Conservation (phyloP, 768 basidiomycete genomes). For the Leccinum obscurum region DNA sequence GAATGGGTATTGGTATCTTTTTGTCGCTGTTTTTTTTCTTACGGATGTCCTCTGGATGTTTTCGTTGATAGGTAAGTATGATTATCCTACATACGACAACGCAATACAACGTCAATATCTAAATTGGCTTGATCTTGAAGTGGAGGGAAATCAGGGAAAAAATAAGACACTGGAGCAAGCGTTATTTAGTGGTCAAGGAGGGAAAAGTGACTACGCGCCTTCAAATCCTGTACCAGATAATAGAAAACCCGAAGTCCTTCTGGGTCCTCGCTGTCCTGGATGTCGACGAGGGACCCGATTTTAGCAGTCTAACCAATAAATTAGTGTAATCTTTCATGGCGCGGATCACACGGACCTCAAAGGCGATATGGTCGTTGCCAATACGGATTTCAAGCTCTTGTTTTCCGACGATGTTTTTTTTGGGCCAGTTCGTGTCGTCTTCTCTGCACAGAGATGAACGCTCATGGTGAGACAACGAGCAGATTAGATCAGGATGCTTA, state of each 20-base stretch:
- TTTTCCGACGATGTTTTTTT: slow-evolving; percentile 98
- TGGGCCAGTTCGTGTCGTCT: slow-evolving; percentile 98
- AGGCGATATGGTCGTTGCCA: slow-evolving; percentile 94
- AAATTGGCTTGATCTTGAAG: slow-evolving; percentile 99
- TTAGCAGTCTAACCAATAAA: slow-evolving; percentile 80
- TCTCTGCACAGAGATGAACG: slow-evolving; percentile 58
- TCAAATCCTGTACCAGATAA: slow-evolving; percentile 97
- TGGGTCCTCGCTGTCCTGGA: slow-evolving; percentile 95
- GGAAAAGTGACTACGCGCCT: slow-evolving; percentile 48
- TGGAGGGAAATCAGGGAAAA: slow-evolving; percentile 98
- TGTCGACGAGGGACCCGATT: slow-evolving; percentile 95
- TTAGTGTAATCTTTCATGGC: background rate
- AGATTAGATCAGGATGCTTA: slow-evolving; percentile 27
- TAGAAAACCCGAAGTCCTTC: slow-evolving; percentile 98
- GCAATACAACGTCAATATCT: slow-evolving; percentile 23
- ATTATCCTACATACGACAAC: too few species aligned
- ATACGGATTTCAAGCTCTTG: slow-evolving; percentile 96
- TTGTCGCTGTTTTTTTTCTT: too few species aligned
- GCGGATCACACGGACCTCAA: slow-evolving; percentile 64
- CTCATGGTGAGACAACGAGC: background rate
- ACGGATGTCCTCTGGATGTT: too few species aligned
- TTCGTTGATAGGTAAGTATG: too few species aligned
- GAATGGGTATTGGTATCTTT: too few species aligned
- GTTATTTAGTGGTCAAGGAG: slow-evolving; percentile 1
- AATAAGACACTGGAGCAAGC: slow-evolving; percentile 76